A percentile compares a stretch with the other conserved stretches of the same genome.
Evolutionary conservation across 1,284 basidiomycete species (phyloP).

Genomic region (Exobasidium cylindrosporum): DNA sequence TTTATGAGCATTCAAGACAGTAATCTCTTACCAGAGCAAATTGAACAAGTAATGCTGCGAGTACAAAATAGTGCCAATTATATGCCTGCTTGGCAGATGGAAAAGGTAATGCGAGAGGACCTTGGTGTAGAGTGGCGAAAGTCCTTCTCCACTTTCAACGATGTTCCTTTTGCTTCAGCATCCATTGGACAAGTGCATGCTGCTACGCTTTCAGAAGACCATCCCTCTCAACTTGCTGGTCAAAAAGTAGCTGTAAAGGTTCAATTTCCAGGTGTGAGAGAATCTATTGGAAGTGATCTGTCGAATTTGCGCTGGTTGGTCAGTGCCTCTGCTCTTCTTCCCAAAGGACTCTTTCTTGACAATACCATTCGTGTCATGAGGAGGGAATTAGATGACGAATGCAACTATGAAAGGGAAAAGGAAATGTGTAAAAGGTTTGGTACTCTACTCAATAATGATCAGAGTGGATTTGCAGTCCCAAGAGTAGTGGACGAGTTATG

Average conservation of each 20-base stretch:
- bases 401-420: conserved; percentile 87
- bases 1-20: conserved; percentile 91
- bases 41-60: conserved; percentile 81
- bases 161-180: conserved; percentile 88
- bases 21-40: conserved; percentile 69
- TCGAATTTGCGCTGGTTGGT: conserved; percentile 80
- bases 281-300: conserved; percentile 83
- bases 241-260: conserved; percentile 78
- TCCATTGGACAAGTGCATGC: conserved; percentile 95
- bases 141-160: conserved; percentile 73
- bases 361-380: conserved; percentile 84
- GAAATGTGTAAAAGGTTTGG: conserved; percentile 67
- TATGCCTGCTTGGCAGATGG: conserved; percentile 98
- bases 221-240: conserved; percentile 32
- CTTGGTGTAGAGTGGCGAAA: conserved; percentile 74
- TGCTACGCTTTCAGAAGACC: conserved; percentile 62
- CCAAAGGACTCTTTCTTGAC: conserved; percentile 73
- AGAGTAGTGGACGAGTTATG: conserved; percentile 74
- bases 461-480: conserved; percentile 72
- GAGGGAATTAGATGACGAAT: conserved; percentile 89
- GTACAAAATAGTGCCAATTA: conserved; percentile 96
- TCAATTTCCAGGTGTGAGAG: conserved; percentile 87
- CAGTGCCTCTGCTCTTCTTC: conserved; percentile 74
- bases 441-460: conserved; percentile 22
- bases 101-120: conserved; percentile 71